Conservation (phyloP, 2,329 filamentous ascomycete genomes). For the Neonectria ditissima region DNA sequence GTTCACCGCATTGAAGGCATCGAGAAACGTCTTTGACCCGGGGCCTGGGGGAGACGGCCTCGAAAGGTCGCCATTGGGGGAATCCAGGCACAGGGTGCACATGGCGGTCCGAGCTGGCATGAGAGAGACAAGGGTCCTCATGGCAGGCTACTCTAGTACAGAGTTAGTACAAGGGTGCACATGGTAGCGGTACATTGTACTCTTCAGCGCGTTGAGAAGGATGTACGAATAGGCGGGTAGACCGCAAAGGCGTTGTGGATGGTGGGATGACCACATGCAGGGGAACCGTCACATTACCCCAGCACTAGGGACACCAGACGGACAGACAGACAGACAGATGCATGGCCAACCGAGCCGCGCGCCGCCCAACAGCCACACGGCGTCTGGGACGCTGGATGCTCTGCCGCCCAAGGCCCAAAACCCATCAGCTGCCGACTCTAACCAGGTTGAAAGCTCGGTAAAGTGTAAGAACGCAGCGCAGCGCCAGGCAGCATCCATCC, state of each 20-base stretch:
- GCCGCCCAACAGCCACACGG: background rate
- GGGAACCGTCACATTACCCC: constrained; percentile 12
- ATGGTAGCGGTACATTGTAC: no score
- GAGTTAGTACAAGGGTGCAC: no score
- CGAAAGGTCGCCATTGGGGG: background rate
- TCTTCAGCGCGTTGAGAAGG: no score
- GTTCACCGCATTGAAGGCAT: constrained; percentile 23
- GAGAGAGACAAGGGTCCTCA: constrained; percentile 4
- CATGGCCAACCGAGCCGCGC: no score
- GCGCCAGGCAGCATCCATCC: background rate
- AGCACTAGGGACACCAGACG: background rate
- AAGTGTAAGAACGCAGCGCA: background rate
- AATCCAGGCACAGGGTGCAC: background rate
- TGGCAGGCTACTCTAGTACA: background rate
- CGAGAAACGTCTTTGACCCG: constrained; percentile 9
- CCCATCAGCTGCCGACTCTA: background rate
- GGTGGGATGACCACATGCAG: constrained; percentile 8
- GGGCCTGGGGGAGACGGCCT: background rate
- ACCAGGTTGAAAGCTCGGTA: background rate
- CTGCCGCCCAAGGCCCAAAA: no score
- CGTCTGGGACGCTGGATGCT: no score
- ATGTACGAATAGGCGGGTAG: no score
- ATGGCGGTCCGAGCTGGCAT: constrained; percentile 9
- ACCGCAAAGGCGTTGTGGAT: background rate
- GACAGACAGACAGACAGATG: no score